Conservation (phyloP, 257 asterid genomes). For the Fraxinus cuspidata region DNA sequence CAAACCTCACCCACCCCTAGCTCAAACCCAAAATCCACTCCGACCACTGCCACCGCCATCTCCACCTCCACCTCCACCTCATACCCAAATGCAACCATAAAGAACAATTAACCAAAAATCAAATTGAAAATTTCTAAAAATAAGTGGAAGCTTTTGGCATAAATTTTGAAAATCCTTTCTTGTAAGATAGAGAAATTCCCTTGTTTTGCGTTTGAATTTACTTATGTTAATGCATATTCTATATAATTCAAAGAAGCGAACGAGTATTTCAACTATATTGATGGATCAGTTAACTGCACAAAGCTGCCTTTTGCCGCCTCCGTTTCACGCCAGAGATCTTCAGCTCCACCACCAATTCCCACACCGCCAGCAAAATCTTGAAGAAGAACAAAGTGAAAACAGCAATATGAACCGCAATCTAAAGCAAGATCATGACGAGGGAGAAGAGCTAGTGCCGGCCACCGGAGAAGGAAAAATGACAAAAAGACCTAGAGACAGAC, state of each 20-base stretch:
- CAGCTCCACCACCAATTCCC: conserved; percentile 51
- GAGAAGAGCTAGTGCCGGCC: not conserved
- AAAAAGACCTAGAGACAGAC: conserved; percentile 50
- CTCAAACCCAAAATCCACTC: too few species aligned
- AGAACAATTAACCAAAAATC: not conserved
- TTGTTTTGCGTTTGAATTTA: not conserved
- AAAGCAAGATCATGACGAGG: conserved; percentile 55
- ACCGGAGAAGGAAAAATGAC: conserved; percentile 34
- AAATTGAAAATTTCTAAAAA: not conserved
- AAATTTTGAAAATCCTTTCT: too few species aligned
- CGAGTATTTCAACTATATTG: conserved; percentile 5
- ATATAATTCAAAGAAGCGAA: not conserved
- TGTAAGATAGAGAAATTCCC: too few species aligned
- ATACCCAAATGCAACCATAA: too few species aligned
- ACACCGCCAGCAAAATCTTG: conserved; percentile 33
- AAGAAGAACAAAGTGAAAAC: conserved; percentile 54
- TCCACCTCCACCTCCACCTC: too few species aligned
- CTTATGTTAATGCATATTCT: not conserved
- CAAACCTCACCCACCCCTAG: too few species aligned
- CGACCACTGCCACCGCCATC: too few species aligned
- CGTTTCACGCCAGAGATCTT: conserved; percentile 66
- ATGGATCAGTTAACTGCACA: conserved; percentile 81
- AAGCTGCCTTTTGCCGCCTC: conserved; percentile 85
- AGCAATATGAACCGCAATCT: conserved; percentile 26
- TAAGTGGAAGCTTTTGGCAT: too few species aligned